Evolutionary conservation across 176 grass and related monocot species (phyloP), one percentile per base, ranked within the genome.

Genomic region (Cenchrus americanus): DNA sequence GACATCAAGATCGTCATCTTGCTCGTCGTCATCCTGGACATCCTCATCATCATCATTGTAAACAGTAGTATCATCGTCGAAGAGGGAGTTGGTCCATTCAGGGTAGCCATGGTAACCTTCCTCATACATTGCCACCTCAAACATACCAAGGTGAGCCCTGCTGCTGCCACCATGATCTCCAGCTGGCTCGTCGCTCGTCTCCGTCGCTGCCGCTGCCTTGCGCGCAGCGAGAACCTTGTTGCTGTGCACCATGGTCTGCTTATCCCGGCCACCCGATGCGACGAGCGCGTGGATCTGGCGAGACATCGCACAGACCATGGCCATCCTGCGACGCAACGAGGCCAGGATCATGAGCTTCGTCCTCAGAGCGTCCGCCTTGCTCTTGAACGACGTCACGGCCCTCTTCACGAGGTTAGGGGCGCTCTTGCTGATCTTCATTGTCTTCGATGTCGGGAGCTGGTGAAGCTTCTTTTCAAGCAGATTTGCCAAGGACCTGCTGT

Each of bases 221-320:
- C 30, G 71, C 51, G 61, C 34, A 22, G 78, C 58, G 13, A 94
- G 69, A 24, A 88, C 90, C 72, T 87, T 80, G 52, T 15, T 9
- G 27, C 10, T 24, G 68, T 87, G 52, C 76, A 67, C 4, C 50
- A 3, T 34, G 6, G 17, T 61, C 2, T 42, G 73, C 58, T 85
- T 83, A 62, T 79, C 32, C 21, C 40, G 76, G 19, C 84, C 69
- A 5, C 37, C 55, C 3, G 73, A 59, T 47, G 27, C 2, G 32
- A 89, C 86, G n/a, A 89, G 82, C 3, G 81, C 78, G 6, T 92
- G 93, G 80, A 99, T 92, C 75, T 88, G 86, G 71, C 87, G 83
- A 52, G 91, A 90, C 66, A 90, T 71, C 3, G 87, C 12, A 6
- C 46, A 76, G 43, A 86, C 59, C 30, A 85, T 11, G 6, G 86